phyloP scores from a whole-genome alignment of 352 stramenopile genomes.

The Globisporangium cederbergense region DNA sequence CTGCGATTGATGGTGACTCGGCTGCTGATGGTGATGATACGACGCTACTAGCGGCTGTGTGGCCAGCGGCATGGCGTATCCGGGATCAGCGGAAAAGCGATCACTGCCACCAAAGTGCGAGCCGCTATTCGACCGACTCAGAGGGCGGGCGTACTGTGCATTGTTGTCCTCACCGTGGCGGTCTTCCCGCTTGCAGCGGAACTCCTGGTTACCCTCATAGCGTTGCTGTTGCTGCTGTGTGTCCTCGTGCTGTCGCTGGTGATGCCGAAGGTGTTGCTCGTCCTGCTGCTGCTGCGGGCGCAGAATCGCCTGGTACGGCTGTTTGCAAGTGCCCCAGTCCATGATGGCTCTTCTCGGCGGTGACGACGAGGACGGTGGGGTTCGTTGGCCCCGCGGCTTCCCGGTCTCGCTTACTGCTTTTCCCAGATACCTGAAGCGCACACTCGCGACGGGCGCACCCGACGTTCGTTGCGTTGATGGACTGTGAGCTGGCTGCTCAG shows the following conservation, averaged over 20 bases:
- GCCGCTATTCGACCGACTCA: slow-evolving; percentile 6
- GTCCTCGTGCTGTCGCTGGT: slow-evolving; percentile 4
- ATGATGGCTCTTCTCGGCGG: slow-evolving; percentile 13
- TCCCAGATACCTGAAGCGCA: slow-evolving; percentile 2
- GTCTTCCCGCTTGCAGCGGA: slow-evolving; percentile 1
- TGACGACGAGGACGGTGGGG: not conserved
- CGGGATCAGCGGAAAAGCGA: slow-evolving; percentile 6
- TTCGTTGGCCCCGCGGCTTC: not conserved
- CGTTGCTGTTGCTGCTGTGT: not conserved
- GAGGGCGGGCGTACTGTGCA: not conserved
- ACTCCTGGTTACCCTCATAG: slow-evolving; percentile 1
- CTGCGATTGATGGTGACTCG: not conserved
- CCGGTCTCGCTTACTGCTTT: slow-evolving; percentile 3
- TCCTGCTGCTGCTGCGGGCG: not conserved
- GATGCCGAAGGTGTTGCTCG: not conserved
- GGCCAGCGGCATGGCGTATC: not conserved
- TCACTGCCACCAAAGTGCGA: not conserved
- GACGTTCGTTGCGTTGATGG: slow-evolving; percentile 4
- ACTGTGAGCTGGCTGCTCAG: not conserved
- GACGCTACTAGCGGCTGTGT: not conserved
- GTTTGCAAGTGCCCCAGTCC: slow-evolving; percentile 24
- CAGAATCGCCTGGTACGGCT: slow-evolving; percentile 12
- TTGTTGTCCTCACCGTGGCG: slow-evolving; percentile 2
- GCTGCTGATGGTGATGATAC: not conserved
- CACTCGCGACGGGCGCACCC: not conserved